Evolutionary conservation across 306 rosid genomes (phyloP).

Genomic region (Cucurbita argyrosperma): DNA sequence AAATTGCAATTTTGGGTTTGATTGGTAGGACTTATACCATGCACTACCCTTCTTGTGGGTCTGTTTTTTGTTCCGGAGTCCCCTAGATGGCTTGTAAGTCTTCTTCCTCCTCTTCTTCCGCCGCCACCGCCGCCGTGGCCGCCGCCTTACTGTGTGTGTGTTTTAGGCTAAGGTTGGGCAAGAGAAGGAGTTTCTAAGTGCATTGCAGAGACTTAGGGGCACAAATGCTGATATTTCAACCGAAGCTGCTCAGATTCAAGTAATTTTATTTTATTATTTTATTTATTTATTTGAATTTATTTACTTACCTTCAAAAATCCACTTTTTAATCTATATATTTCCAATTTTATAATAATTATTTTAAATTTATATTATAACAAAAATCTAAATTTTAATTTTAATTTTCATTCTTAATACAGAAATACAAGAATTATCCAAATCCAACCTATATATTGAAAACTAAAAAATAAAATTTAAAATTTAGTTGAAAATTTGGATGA

Average conservation of each 20-base stretch:
- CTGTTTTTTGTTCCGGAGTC: conserved; percentile 28
- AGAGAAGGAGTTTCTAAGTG: conserved; percentile 23
- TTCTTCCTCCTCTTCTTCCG: neutral
- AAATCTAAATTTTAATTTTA: too few species aligned
- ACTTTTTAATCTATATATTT: too few species aligned
- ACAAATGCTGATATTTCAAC: conserved; percentile 21
- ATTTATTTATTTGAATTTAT: neutral
- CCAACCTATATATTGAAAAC: too few species aligned
- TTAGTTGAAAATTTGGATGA: too few species aligned
- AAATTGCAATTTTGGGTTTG: neutral
- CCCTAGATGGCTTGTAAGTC: conserved; percentile 38
- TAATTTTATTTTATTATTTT: neutral
- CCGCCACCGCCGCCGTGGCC: too few species aligned
- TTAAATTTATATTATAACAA: too few species aligned
- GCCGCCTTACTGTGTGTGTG: too few species aligned
- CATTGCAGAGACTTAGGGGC: conserved; percentile 24
- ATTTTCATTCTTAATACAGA: too few species aligned
- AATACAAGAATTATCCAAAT: too few species aligned
- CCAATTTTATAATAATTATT: too few species aligned
- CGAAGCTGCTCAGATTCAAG: conserved; percentile 15
- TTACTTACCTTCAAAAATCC: too few species aligned
- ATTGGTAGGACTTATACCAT: conserved; percentile 55
- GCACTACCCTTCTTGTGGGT: conserved; percentile 34
- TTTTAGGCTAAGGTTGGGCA: conserved; percentile 32
- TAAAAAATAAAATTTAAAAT: too few species aligned